Evolutionary conservation across 176 grass and related monocot genomes (phyloP).

Genomic region (Oryza meridionalis): DNA sequence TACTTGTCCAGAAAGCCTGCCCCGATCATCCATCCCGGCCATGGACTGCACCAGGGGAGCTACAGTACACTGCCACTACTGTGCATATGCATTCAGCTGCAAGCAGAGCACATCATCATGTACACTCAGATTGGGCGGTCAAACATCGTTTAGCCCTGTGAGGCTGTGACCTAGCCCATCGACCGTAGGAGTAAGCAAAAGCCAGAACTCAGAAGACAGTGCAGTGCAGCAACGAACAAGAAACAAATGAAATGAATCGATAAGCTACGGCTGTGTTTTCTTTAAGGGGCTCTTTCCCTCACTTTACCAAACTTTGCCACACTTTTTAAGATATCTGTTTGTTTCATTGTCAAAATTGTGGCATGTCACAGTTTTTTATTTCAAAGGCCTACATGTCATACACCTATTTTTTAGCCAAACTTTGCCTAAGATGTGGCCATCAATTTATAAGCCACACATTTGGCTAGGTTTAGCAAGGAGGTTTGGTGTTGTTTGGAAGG

Average conservation of each 20-base stretch:
- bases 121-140: conserved; percentile 17
- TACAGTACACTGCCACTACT: conserved; percentile 33
- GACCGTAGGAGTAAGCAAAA: background rate
- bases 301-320: no score
- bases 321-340: no score
- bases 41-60: background rate
- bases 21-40: conserved; percentile 24
- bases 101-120: background rate
- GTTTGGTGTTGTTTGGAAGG: no score
- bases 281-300: no score
- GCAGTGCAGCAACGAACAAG: background rate
- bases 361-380: no score
- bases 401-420: no score
- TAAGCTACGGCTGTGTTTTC: no score
- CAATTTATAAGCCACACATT: no score
- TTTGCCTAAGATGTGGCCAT: no score
- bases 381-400: no score
- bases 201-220: background rate
- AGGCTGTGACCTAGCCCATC: background rate
- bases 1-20: conserved; percentile 39
- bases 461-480: no score
- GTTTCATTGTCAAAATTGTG: no score
- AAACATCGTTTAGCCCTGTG: conserved; percentile 41
- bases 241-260: background rate
- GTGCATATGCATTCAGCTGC: background rate